Evolutionary conservation across 495 filamentous ascomycete genomes (phyloP).

Genomic region (Lepidopterella palustris): DNA sequence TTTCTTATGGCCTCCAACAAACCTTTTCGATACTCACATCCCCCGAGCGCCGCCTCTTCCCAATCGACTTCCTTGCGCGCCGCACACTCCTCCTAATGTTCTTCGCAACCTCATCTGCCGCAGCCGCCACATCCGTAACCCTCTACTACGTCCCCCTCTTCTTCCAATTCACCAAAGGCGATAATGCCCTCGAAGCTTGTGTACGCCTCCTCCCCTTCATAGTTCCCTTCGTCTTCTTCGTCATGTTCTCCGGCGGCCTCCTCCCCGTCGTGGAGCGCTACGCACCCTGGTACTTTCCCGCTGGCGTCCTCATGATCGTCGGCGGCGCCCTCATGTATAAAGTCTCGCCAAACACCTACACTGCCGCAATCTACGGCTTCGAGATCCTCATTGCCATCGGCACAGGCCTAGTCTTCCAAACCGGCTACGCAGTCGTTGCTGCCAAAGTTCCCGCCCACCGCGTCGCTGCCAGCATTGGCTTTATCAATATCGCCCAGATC

Average conservation of each 20-base stretch:
- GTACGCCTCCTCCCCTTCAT: slow-evolving; percentile 21
- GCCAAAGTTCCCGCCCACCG: not conserved
- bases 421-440: not conserved
- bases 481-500: not conserved
- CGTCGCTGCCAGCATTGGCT: not conserved
- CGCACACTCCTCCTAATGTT: slow-evolving; percentile 3
- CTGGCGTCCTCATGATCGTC: slow-evolving; percentile 7
- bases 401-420: not conserved
- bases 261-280: slow-evolving; percentile 11
- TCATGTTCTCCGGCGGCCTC: slow-evolving; percentile 10
- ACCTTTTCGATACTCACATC: slow-evolving; percentile 4
- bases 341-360: not conserved
- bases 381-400: slow-evolving; percentile 10
- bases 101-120: slow-evolving; percentile 1
- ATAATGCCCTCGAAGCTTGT: slow-evolving; percentile 15
- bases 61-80: not conserved
- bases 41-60: not conserved
- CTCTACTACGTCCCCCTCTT: slow-evolving; percentile 24
- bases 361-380: slow-evolving; percentile 13
- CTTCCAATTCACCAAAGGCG: slow-evolving; percentile 11
- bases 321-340: slow-evolving; percentile 14
- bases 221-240: slow-evolving; percentile 8
- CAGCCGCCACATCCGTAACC: not conserved
- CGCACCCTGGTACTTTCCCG: slow-evolving; percentile 12
- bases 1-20: slow-evolving; percentile 11